Base-by-base conservation (phyloP, 768 basidiomycete species). In the Pholiota conissans region DNA sequence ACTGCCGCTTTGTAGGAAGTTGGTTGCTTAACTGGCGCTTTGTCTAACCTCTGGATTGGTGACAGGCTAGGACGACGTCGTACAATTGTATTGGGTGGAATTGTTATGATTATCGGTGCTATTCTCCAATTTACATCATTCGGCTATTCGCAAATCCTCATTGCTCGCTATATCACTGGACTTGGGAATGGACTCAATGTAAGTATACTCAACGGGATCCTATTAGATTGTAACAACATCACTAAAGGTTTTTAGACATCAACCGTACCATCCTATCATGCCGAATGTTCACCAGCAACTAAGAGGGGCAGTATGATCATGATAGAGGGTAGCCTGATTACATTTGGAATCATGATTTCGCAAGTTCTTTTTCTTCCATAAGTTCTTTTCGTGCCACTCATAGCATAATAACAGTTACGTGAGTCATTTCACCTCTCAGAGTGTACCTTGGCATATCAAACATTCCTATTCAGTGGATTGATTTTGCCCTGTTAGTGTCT, bases 171-270 rank as follows among this genome's bases (percentile, higher is more conserved):
- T 54, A 63, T 85, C 42, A 85, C 84, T 3, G 85, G 86, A 14
- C 61, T 87, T n/a, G 85, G 86, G 16, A 87, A 88, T 59, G 86
- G 85, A 22, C 65, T 87, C 40, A 85, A 84, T 61, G 82, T 83
- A 58, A 10, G 77, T 71, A 18, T 27, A 37, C 3, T 11, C n/a
- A 37, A 13, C 10, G 30, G 8, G 5, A 10, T n/a, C 26, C 1
- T 6, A 24, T 13, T 14, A 16, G 18, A 34, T 16, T 1, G 2
- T 34, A 10, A 9, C 11, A 26, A 27, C 5, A 5, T 32, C 13
- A 34, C 39, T 30, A 20, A 54, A 26, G 6, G 5, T 42, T 28
- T 20, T 28, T 57, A 86, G 80, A 87, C 86, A 3, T 86, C 85
- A 2, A 86, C 85, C 14, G 81, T 86, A 0, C 85, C 86, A 2